Base-by-base conservation (phyloP, 305 asterid species). In the Solanum hybrid region DNA sequence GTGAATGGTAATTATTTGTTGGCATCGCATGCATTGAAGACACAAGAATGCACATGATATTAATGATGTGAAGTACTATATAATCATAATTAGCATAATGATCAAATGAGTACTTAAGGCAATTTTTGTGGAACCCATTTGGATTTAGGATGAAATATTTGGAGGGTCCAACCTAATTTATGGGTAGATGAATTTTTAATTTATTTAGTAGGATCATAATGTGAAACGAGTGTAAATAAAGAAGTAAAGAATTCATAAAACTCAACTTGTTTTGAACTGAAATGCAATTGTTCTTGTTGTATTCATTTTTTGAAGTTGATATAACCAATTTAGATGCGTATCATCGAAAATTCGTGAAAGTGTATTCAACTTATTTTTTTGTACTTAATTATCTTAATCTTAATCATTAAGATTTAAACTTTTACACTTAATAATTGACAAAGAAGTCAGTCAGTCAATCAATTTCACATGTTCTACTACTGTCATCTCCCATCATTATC, bases 31-130 rank as follows among this genome's bases (percentile, higher is more conserved):
- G 88, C 76, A 84, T 31, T 29, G 38, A 45, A 12, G 75, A 41
- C 88, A 83, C 38, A 33, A 34, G 65, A 88, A 88, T 12, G 89
- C 85, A 88, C 89, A 88, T 88, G 89, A 88, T 73, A 17, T 6
- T 88, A 88, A 88, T 75, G 89, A 88, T 88, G 68, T 85, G 32
- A 24, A 57, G 32, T 31, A 20, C 12, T 51, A 85, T 85, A 85
- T 68, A 85, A 85, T 57, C 88, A 85, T 85, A 51, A 85, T 85
- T 51, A 85, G 72, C 77, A 88, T 88, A 70, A 75, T 88, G 89
- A 88, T 88, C 32, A 88, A 88, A 88, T 88, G 73, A 88, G 85
- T 72, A 77, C 72, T 75, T 12, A 31, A 38, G 79, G 41, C 20
- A 88, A 75, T 9, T 22, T 38, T 75, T 85, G 88, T 85, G 76